Percentiles rank a stretch among this genome's conserved stretches.
Conservation (phyloP, 768 basidiomycete species). For the Cystofilobasidium macerans region DNA sequence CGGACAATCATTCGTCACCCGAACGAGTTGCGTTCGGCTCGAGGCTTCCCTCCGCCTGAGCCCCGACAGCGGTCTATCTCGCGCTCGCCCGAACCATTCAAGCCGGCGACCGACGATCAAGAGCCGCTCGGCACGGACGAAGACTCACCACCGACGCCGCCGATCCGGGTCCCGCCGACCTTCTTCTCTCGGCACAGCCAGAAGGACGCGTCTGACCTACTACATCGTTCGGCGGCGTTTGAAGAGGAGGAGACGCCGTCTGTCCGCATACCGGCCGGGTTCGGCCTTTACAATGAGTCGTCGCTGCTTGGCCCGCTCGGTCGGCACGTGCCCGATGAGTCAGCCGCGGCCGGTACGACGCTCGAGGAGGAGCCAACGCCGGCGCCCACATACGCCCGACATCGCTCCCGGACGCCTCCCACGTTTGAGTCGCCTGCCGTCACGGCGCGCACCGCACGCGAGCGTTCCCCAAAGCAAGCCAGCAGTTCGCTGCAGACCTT, state of each 20-base stretch:
- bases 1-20: background rate
- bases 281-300: no score
- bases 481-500: no score
- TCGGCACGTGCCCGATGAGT: no score
- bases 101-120: background rate
- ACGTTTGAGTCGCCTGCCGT: no score
- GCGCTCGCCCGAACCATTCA: background rate
- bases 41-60: conserved; percentile 7
- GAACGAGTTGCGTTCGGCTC: conserved; percentile 2
- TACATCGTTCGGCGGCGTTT: background rate
- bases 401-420: no score
- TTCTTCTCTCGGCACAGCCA: no score
- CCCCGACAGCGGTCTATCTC: background rate
- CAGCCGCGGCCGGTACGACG: no score
- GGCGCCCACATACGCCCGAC: no score
- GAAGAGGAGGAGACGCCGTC: background rate
- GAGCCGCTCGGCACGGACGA: background rate
- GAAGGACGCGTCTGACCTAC: background rate
- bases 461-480: no score
- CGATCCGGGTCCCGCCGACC: background rate
- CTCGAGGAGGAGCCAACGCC: no score
- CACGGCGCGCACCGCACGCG: no score
- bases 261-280: background rate
- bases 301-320: no score
- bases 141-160: conserved; percentile 16